These are phyloP conservation scores for Xylaria scruposa DNA, from an alignment of 495 filamentous ascomycete genomes.

Conservation along the genomic window DNA sequence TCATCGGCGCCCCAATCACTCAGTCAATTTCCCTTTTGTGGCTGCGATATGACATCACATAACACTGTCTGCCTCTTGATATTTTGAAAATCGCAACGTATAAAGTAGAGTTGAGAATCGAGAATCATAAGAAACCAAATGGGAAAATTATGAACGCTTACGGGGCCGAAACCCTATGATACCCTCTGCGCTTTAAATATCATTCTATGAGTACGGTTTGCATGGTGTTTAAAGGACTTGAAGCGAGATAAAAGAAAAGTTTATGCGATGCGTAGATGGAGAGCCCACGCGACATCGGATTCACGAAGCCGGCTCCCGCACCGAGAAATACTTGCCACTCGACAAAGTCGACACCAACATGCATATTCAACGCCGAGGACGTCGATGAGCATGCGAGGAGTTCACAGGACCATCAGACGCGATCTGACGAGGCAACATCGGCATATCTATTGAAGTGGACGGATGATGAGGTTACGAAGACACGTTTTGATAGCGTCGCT, in stretches of 20 bases:
- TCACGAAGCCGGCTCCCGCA: background rate
- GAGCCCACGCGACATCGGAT: background rate
- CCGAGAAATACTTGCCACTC: background rate
- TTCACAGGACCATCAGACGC: background rate
- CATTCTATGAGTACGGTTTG: background rate
- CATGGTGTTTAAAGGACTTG: background rate
- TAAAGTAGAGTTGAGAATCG: background rate
- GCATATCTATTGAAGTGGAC: conserved; percentile 34
- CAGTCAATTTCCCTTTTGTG: background rate
- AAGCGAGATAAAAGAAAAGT: background rate
- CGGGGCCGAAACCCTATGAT: too few species aligned
- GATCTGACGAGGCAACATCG: background rate
- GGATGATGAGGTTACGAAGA: conserved; percentile 13
- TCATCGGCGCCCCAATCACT: background rate
- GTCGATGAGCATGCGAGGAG: background rate
- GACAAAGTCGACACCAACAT: background rate
- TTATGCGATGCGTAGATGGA: conserved; percentile 12
- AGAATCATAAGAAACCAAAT: background rate
- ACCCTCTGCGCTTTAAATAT: background rate
- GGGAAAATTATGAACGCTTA: background rate
- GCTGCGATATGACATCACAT: conserved; percentile 5
- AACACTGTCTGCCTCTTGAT: background rate
- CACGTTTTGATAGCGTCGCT: conserved; percentile 24
- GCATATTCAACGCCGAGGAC: background rate
- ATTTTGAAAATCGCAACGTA: background rate